Base-by-base conservation (phyloP, 2,329 filamentous ascomycete species). In the Chrysoporthe puriensis region DNA sequence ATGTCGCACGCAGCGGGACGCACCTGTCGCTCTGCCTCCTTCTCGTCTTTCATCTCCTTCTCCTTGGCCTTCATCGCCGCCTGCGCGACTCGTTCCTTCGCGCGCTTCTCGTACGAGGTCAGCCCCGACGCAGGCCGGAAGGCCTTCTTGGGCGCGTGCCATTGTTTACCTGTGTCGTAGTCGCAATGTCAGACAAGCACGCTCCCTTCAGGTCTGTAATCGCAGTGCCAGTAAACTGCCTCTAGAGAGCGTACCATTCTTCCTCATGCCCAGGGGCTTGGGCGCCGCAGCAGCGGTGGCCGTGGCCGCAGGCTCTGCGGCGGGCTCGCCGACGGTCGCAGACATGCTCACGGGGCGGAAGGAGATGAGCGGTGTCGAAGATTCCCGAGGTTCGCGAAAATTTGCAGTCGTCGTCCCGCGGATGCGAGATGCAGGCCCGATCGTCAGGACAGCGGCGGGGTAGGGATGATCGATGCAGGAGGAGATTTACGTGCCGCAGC, bases 41-140 rank as follows among this genome's bases (percentile, higher is more conserved):
- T 97, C 82, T 97, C 96, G 0, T 94, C 92, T 83, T 95, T 96
- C 88, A 99, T 89, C 79, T 97, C 94, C 80, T 92, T 94, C 82
- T 98, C 96, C 76, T 93, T 94, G 46, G 93, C 92, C 82, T 97
- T 98, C 74, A 92, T 87, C n/a, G 92, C 88, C 14, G 88, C 86
- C 73, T 90, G 85, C 8, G 89, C 86, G 70, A 89, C 87, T 63
- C 93, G 88, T 70, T 90, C 85, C 73, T 90, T 89, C 58, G 88
- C 82, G 64, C 95, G 90, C 79, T 93, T 91, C 73, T 90, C 89
- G 78, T 91, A 98, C 0, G 93, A 89, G 2, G 88, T 92, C 73
- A 94, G 86, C 36, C 94, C 93, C 11, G 91, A 85, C 16, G 83
- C 89, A 4, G 93, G 95, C 50, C 96, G 90, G 80, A 98, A 98